Evolutionary conservation across 2,329 filamentous ascomycete genomes (phyloP).

Genomic region (Alternaria postmessia): DNA sequence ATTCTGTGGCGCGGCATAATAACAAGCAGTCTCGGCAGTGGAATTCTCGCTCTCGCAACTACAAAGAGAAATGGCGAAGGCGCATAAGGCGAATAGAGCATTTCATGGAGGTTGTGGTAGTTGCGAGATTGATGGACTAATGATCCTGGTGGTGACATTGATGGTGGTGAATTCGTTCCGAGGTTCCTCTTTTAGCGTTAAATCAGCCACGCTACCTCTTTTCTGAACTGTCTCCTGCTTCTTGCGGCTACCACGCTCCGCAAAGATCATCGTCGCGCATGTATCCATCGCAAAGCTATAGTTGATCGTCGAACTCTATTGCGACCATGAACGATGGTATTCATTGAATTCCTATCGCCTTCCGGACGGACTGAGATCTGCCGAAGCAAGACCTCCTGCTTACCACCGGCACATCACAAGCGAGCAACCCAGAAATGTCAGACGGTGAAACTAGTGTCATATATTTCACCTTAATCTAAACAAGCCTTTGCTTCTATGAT

Average conservation of each 20-base stretch:
- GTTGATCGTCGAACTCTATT: background rate
- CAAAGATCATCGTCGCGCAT: background rate
- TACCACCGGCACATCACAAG: background rate
- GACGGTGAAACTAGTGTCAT: background rate
- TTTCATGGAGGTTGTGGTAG: background rate
- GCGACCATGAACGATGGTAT: background rate
- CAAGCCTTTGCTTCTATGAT: background rate
- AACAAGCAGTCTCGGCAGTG: background rate
- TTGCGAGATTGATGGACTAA: background rate
- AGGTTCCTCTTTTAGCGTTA: background rate
- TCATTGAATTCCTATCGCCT: background rate
- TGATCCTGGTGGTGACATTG: background rate
- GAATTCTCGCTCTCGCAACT: background rate
- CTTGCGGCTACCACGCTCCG: background rate
- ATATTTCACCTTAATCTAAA: background rate
- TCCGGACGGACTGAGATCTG: background rate
- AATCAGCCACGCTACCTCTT: background rate
- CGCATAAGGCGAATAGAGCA: background rate
- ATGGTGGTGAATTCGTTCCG: background rate
- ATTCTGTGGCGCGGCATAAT: background rate
- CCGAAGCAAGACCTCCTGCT: background rate
- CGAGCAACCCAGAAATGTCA: background rate
- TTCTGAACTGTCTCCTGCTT: conserved; percentile 1
- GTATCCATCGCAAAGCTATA: background rate
- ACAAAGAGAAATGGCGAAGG: background rate